Evolutionary conservation across 768 basidiomycete genomes (phyloP).

Genomic region (Kwoniella sp.): DNA sequence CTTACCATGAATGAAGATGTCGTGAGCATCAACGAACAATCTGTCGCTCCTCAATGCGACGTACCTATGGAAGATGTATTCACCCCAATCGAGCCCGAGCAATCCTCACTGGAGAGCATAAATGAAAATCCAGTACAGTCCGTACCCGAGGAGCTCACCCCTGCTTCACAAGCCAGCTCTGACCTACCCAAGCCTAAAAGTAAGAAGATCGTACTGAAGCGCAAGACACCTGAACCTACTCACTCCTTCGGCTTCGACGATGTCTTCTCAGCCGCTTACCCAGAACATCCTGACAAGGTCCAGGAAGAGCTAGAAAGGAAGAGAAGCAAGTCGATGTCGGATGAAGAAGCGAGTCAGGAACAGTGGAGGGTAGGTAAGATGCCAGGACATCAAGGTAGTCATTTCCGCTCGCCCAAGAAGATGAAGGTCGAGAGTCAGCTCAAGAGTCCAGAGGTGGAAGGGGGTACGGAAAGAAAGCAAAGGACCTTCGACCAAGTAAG

Average conservation of each 20-base stretch:
- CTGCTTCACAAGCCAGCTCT: not conserved
- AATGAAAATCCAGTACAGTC: not conserved
- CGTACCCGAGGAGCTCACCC: no score
- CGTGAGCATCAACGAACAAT: not conserved
- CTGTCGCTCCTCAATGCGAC: not conserved
- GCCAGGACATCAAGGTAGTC: conserved; percentile 45
- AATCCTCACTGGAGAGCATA: conserved; percentile 8
- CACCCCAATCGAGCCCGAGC: not conserved
- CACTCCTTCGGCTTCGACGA: not conserved
- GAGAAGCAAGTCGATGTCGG: not conserved
- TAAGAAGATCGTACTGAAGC: conserved; percentile 13
- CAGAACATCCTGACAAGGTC: not conserved
- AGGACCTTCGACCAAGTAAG: conserved; percentile 2
- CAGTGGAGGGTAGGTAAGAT: conserved; percentile 45
- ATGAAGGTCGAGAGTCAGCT: not conserved
- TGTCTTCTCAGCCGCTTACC: conserved; percentile 4
- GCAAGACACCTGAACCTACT: conserved; percentile 15
- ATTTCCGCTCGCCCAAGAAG: conserved; percentile 20
- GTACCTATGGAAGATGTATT: not conserved
- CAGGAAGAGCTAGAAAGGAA: not conserved
- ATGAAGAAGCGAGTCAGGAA: conserved; percentile 16
- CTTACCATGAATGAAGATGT: not conserved
- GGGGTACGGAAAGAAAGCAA: conserved; percentile 1
- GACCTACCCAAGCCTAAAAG: not conserved
- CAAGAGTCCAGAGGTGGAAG: not conserved